Conservation (phyloP, 768 basidiomycete genomes). For the Xanthoconium purpureum region DNA sequence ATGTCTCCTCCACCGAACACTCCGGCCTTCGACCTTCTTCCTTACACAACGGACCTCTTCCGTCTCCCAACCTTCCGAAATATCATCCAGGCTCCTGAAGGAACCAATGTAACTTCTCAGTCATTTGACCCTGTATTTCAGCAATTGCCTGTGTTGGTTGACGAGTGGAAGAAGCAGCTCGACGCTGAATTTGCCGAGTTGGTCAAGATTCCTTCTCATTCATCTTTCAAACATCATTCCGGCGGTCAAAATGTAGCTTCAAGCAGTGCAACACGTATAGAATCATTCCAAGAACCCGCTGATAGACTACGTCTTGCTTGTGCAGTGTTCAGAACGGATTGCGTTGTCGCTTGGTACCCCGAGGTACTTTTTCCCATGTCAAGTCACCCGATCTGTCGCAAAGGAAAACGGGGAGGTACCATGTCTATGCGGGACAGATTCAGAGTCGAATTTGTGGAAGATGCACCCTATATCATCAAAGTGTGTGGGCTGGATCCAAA, state of each 20-base stretch:
- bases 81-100: too few relatives aligned
- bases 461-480: background rate
- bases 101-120: too few relatives aligned
- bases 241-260: background rate
- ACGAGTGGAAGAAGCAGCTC: too few relatives aligned
- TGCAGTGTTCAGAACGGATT: background rate
- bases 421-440: background rate
- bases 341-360: background rate
- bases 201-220: background rate
- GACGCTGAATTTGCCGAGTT: background rate
- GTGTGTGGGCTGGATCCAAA: constrained; percentile 1
- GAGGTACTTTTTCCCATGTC: background rate
- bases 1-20: too few relatives aligned
- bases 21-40: too few relatives aligned
- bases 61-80: too few relatives aligned
- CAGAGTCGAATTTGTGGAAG: background rate
- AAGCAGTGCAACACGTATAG: background rate
- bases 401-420: too few relatives aligned
- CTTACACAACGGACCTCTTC: too few relatives aligned
- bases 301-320: background rate
- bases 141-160: too few relatives aligned
- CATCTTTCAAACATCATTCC: background rate
- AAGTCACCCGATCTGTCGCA: too few relatives aligned
- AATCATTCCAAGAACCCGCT: background rate
- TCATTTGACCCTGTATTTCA: too few relatives aligned